phyloP scores from a whole-genome alignment of 768 basidiomycete genomes.

The Phanerochaete carnosa region DNA sequence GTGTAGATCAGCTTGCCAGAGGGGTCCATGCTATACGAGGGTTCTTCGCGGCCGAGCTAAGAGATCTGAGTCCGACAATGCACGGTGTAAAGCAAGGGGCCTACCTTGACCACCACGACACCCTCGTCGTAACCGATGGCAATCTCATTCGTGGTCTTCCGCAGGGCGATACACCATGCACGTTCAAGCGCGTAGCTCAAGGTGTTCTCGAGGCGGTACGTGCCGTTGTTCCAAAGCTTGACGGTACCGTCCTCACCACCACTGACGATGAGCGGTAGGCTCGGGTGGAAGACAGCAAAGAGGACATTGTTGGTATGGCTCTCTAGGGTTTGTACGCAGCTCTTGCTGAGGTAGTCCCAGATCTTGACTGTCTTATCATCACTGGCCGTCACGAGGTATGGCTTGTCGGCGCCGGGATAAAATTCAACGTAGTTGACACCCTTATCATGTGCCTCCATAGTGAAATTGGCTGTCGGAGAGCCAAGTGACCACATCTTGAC shows the following conservation, averaged over 20 bases:
- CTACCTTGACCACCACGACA: conserved; percentile 86
- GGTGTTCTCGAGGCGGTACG: conserved; percentile 95
- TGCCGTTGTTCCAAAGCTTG: conserved; percentile 97
- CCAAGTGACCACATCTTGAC: conserved; percentile 98
- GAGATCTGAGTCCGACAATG: background rate
- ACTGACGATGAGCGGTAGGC: conserved; percentile 88
- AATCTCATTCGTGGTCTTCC: conserved; percentile 84
- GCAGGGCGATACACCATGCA: conserved; percentile 89
- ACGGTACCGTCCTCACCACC: conserved; percentile 97
- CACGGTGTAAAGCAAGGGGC: conserved; percentile 13
- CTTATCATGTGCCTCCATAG: conserved; percentile 97
- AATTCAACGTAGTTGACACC: conserved; percentile 99
- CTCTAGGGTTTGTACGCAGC: conserved; percentile 96
- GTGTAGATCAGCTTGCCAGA: conserved; percentile 95
- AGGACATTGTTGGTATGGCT: conserved; percentile 98
- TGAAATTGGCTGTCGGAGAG: conserved; percentile 83
- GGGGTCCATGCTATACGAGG: conserved; percentile 91
- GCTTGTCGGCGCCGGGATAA: conserved; percentile 95
- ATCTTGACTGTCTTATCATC: conserved; percentile 98
- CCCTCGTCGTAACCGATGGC: conserved; percentile 97
- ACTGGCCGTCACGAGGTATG: conserved; percentile 93
- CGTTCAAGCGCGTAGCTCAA: conserved; percentile 93
- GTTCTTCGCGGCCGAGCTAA: conserved; percentile 93
- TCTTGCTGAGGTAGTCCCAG: conserved; percentile 99
- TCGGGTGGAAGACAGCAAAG: conserved; percentile 95